A percentile compares a stretch with the other conserved stretches of the same genome.
These are phyloP conservation scores for Biscogniauxia sp. DNA, from an alignment of 2,329 filamentous ascomycete genomes.

Conservation along the genomic window DNA sequence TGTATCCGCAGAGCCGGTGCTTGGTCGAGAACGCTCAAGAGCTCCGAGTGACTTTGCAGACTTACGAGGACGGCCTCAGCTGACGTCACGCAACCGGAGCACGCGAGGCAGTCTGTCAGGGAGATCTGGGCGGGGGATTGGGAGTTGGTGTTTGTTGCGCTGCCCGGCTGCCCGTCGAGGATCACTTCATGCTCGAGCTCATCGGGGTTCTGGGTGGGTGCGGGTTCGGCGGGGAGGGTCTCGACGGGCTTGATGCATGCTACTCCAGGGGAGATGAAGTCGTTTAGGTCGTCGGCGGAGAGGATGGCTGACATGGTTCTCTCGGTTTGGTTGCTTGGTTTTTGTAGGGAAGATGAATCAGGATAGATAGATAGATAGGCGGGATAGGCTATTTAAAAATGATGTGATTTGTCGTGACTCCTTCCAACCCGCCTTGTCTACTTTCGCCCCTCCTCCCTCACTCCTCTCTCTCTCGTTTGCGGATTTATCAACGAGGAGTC, in stretches of 20 bases:
- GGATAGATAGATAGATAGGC: too few species aligned
- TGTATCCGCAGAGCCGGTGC: constrained; percentile 48
- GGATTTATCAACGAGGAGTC: too few species aligned
- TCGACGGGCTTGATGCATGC: constrained; percentile 98
- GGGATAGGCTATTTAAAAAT: not conserved
- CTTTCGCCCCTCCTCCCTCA: too few species aligned
- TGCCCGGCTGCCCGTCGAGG: constrained; percentile 8
- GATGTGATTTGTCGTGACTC: too few species aligned
- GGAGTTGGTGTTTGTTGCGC: constrained; percentile 59
- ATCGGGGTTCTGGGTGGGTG: constrained; percentile 31
- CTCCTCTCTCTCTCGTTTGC: too few species aligned
- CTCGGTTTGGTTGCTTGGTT: not conserved
- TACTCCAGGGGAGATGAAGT: constrained; percentile 97
- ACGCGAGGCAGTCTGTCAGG: constrained; percentile 94
- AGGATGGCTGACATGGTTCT: constrained; percentile 89
- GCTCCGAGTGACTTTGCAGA: constrained; percentile 89
- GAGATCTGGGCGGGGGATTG: constrained; percentile 81
- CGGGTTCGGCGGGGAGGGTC: constrained; percentile 68
- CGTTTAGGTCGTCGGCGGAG: constrained; percentile 93
- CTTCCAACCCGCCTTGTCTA: too few species aligned
- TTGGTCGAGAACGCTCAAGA: constrained; percentile 76
- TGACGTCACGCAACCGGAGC: constrained; percentile 95
- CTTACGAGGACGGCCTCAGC: constrained; percentile 96
- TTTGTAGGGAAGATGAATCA: not conserved
- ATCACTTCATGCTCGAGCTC: not conserved